phyloP scores from a whole-genome alignment of 371 early-diverging fungal genomes.

The Paraphysoderma sedebokerense region DNA sequence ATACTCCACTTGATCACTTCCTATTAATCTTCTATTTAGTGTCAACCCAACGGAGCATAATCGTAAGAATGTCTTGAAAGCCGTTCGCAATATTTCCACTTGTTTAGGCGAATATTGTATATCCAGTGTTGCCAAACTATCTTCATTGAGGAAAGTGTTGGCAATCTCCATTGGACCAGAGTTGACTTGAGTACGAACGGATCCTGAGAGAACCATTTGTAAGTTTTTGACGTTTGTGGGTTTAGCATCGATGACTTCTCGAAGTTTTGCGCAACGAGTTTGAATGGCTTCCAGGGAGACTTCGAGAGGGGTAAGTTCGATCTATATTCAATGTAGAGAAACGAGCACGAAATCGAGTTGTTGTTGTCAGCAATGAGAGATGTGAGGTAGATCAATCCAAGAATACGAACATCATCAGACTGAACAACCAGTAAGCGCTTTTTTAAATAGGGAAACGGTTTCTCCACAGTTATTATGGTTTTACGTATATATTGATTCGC shows the following conservation, averaged over 20 bases:
- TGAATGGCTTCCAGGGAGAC: slow-evolving; percentile 3
- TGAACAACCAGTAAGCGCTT: slow-evolving; percentile 2
- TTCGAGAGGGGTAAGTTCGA: slow-evolving; percentile 4
- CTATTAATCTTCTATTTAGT: slow-evolving; percentile 4
- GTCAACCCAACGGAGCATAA: slow-evolving; percentile 3
- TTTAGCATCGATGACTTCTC: background rate
- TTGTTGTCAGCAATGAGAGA: too few species aligned
- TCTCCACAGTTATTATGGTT: background rate
- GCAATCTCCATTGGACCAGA: slow-evolving; percentile 5
- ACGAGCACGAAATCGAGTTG: too few species aligned
- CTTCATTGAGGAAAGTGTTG: background rate
- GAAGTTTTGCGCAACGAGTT: background rate
- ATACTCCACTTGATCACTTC: slow-evolving; percentile 5
- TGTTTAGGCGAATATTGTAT: background rate
- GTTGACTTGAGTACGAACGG: slow-evolving; percentile 6
- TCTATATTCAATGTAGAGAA: too few species aligned
- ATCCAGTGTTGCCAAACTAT: background rate
- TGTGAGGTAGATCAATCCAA: too few species aligned
- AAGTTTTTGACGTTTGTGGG: slow-evolving; percentile 2
- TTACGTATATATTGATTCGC: slow-evolving; percentile 5
- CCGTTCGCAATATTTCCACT: background rate
- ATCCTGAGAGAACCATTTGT: slow-evolving; percentile 5
- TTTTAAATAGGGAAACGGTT: slow-evolving; percentile 5
- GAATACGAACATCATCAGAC: too few species aligned
- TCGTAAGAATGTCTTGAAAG: slow-evolving; percentile 5